Evolutionary conservation across 2,329 filamentous ascomycete species (phyloP).

Genomic region (Monosporascus sp.): DNA sequence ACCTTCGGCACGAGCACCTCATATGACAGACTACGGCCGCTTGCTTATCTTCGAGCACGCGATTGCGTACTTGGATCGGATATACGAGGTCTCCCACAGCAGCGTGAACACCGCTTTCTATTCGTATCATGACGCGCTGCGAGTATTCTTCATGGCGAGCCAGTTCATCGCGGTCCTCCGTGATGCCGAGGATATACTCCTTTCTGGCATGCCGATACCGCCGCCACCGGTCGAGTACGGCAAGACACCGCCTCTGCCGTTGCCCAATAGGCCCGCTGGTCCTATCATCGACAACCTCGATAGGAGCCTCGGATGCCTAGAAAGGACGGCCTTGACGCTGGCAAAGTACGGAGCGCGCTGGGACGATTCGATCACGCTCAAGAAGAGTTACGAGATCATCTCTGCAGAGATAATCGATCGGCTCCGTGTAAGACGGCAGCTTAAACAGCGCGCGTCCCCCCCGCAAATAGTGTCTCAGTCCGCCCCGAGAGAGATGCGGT

Average conservation of each 20-base stretch:
- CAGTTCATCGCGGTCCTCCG: conserved; percentile 59
- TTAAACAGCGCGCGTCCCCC: conserved; percentile 29
- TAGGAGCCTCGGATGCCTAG: conserved; percentile 50
- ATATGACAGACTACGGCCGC: conserved; percentile 70
- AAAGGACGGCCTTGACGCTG: conserved; percentile 48
- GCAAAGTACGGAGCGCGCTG: conserved; percentile 54
- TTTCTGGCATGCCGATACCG: conserved; percentile 44
- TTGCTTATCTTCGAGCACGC: conserved; percentile 81
- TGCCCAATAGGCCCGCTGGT: conserved; percentile 40
- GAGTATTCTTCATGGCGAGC: conserved; percentile 70
- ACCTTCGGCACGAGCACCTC: conserved; percentile 68
- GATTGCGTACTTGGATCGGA: conserved; percentile 72
- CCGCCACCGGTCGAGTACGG: conserved; percentile 39
- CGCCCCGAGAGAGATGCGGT: conserved; percentile 32
- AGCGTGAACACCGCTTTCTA: conserved; percentile 61
- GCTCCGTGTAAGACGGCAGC: conserved; percentile 35
- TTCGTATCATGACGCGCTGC: conserved; percentile 82
- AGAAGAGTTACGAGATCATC: conserved; percentile 46
- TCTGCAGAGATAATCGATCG: conserved; percentile 40
- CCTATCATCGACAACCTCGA: conserved; percentile 46
- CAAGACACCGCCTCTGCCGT: conserved; percentile 45
- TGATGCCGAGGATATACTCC: conserved; percentile 51
- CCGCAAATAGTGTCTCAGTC: conserved; percentile 22
- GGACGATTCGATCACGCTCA: conserved; percentile 51
- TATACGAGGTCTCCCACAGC: conserved; percentile 62